Percentiles rank a stretch among this genome's conserved stretches.
These are phyloP conservation scores for Celoporthe dispersa DNA, from an alignment of 2,329 filamentous ascomycete genomes.

Conservation along the genomic window DNA sequence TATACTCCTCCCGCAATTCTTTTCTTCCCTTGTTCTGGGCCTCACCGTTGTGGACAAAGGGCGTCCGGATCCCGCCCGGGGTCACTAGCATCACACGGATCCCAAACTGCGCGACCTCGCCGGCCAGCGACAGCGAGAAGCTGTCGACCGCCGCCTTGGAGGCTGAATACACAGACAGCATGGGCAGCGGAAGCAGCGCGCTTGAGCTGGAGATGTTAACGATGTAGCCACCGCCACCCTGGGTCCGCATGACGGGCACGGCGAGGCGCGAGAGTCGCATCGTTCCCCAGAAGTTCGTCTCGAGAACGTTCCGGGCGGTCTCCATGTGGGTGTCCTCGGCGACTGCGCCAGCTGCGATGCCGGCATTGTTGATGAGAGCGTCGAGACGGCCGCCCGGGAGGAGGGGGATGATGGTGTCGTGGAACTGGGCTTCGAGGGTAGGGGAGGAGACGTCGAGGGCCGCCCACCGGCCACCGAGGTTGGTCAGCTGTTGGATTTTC, in stretches of 20 bases:
- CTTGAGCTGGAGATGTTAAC: slow-evolving; percentile 22
- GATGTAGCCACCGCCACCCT: slow-evolving; percentile 20
- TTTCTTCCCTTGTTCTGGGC: too few relatives aligned
- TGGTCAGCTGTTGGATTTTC: slow-evolving; percentile 12
- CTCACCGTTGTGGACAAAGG: slow-evolving; percentile 10
- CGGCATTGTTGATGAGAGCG: slow-evolving; percentile 34
- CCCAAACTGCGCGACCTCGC: slow-evolving; percentile 17
- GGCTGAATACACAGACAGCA: slow-evolving; percentile 11
- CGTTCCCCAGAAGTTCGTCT: slow-evolving; percentile 26
- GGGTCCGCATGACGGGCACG: slow-evolving; percentile 20
- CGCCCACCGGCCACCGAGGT: slow-evolving; percentile 19
- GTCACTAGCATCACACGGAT: slow-evolving; percentile 20
- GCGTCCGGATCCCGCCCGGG: slow-evolving; percentile 23
- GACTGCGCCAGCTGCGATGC: slow-evolving; percentile 21
- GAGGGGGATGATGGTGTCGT: slow-evolving; percentile 10
- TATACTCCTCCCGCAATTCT: slow-evolving; percentile 10
- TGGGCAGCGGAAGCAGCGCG: not conserved
- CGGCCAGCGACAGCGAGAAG: slow-evolving; percentile 16
- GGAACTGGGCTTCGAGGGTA: slow-evolving; percentile 13
- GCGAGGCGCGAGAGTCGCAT: slow-evolving; percentile 17
- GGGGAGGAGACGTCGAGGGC: slow-evolving; percentile 22
- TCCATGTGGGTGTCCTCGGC: slow-evolving; percentile 13
- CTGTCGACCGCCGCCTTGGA: slow-evolving; percentile 24
- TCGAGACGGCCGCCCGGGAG: slow-evolving; percentile 17
- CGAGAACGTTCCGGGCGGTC: slow-evolving; percentile 7